These are phyloP conservation scores for Arachis monticola DNA, from an alignment of 331 rosid genomes.

Conservation along the genomic window DNA sequence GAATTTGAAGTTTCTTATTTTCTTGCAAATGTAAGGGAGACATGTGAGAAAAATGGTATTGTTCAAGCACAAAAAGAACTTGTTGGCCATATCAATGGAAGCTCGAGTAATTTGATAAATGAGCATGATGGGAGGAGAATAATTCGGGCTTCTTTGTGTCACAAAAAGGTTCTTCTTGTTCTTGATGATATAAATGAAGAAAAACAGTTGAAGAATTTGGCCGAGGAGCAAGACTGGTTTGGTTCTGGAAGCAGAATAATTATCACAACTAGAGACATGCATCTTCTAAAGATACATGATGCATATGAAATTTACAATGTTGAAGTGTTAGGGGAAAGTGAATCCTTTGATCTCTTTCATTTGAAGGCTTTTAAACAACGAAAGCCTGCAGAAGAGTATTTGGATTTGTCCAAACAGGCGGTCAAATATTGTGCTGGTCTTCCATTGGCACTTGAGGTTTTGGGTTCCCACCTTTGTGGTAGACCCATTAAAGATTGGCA, in stretches of 20 bases:
- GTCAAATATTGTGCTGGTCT: slow-evolving; percentile 9
- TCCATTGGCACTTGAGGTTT: not conserved
- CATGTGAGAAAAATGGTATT: not conserved
- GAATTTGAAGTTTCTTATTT: slow-evolving; percentile 19
- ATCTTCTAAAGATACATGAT: not conserved
- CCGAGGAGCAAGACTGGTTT: not conserved
- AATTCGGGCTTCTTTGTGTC: not conserved
- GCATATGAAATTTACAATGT: not conserved
- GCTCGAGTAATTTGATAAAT: not conserved
- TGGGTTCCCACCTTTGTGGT: slow-evolving; percentile 26
- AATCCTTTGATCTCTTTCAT: slow-evolving; percentile 24
- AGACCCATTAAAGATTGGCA: too few relatives aligned
- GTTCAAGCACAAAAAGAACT: not conserved
- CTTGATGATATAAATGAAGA: slow-evolving; percentile 37
- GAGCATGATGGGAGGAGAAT: not conserved
- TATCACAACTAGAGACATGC: too few relatives aligned
- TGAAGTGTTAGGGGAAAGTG: not conserved
- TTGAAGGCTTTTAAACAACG: slow-evolving; percentile 1
- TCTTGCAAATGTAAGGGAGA: slow-evolving; percentile 12
- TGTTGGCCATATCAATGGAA: not conserved
- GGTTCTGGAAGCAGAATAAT: not conserved
- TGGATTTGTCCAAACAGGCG: slow-evolving; percentile 18
- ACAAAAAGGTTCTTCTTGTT: slow-evolving; percentile 27
- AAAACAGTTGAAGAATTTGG: slow-evolving; percentile 14
- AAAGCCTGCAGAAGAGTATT: slow-evolving; percentile 2